Conservation (phyloP, 2,329 filamentous ascomycete genomes). For the Stagonosporopsis chrysanthemi region DNA sequence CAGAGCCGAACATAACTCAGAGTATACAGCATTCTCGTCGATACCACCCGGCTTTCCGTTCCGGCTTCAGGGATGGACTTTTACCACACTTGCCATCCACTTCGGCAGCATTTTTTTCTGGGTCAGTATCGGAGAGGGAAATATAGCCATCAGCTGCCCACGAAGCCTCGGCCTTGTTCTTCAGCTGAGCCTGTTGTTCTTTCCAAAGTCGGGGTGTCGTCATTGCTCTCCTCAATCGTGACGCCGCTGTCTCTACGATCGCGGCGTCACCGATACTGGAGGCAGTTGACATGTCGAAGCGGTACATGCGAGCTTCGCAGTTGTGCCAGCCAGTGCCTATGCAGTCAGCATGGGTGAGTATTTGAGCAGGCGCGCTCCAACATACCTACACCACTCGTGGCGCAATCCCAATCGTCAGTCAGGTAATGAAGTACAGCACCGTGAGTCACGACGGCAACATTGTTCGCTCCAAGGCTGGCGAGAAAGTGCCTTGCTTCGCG, state of each 20-base stretch:
- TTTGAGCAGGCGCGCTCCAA: not conserved
- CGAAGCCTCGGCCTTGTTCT: slow-evolving; percentile 11
- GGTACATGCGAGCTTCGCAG: slow-evolving; percentile 25
- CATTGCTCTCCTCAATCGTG: slow-evolving; percentile 1
- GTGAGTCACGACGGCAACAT: slow-evolving; percentile 79
- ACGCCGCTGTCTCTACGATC: slow-evolving; percentile 19
- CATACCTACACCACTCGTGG: slow-evolving; percentile 19
- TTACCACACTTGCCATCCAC: not conserved
- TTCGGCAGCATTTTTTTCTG: not conserved
- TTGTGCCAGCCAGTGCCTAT: slow-evolving; percentile 33
- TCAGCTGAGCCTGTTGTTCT: slow-evolving; percentile 18
- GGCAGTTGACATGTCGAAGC: slow-evolving; percentile 19
- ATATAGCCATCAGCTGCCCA: slow-evolving; percentile 25
- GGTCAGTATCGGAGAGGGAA: not conserved
- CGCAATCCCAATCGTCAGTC: slow-evolving; percentile 72
- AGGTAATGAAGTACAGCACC: slow-evolving; percentile 83
- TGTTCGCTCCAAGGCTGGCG: slow-evolving; percentile 8
- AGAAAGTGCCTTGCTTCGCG: slow-evolving; percentile 18
- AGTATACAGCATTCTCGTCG: not conserved
- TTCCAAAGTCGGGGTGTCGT: not conserved
- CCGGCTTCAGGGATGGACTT: not conserved
- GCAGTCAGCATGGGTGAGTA: not conserved
- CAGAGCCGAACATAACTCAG: not conserved
- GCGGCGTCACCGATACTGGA: slow-evolving; percentile 15
- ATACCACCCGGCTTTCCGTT: not conserved